Evolutionary conservation across 345 rosid genomes (phyloP).

Genomic region (Syzygium grande): DNA sequence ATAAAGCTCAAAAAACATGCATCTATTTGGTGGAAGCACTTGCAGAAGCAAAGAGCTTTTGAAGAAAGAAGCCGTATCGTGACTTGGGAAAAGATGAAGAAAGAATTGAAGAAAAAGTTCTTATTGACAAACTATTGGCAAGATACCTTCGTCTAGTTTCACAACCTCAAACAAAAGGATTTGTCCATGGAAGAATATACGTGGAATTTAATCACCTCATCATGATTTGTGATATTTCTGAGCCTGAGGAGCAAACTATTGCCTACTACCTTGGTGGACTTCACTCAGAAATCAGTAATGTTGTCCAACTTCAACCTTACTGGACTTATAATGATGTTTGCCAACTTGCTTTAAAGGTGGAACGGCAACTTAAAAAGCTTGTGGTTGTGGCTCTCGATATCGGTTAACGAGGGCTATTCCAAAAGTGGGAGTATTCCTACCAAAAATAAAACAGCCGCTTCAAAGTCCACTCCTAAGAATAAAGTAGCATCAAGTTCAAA

Average conservation of each 20-base stretch:
- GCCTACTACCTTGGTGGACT: neutral
- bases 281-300: neutral
- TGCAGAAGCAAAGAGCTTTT: accelerated
- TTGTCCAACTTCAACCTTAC: neutral
- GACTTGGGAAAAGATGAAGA: neutral
- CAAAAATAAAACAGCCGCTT: neutral
- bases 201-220: neutral
- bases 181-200: neutral
- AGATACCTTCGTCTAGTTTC: neutral
- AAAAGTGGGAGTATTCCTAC: neutral
- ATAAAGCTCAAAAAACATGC: neutral
- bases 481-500: neutral
- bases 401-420: accelerated
- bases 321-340: neutral
- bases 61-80: neutral
- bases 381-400: accelerated
- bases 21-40: neutral
- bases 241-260: neutral
- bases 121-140: neutral
- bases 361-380: accelerated
- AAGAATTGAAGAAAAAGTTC: neutral
- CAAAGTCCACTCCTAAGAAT: neutral
- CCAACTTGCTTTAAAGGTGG: neutral
- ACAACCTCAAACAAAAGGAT: neutral
- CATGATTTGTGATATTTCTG: neutral